Conservation (phyloP, 73 alveolate genomes). For the Paramecium tetraurelia region DNA sequence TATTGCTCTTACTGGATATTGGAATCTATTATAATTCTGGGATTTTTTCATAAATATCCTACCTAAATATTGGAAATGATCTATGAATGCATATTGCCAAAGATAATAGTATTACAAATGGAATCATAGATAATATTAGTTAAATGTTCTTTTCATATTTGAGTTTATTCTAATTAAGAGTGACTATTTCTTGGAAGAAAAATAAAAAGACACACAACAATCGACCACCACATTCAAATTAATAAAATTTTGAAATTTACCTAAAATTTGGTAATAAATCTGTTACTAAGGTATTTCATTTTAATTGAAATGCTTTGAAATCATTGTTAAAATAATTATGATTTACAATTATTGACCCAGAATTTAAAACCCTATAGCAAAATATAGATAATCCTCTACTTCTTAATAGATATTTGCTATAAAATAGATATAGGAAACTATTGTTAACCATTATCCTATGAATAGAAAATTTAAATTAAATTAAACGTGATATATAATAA, state of each 20-base stretch:
- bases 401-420: neutral
- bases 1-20: neutral
- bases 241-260: neutral
- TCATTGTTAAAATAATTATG: neutral
- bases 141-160: neutral
- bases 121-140: neutral
- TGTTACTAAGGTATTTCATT: neutral
- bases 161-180: neutral
- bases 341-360: neutral
- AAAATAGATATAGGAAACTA: neutral
- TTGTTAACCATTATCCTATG: neutral
- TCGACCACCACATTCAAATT: neutral
- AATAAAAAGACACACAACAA: neutral
- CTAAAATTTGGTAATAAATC: neutral
- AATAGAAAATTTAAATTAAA: neutral
- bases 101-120: neutral
- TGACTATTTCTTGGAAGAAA: neutral
- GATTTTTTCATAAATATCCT: neutral
- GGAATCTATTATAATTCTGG: neutral
- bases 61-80: neutral
- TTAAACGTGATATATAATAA: slow-evolving; percentile 1
- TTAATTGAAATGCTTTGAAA: neutral
- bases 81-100: neutral
- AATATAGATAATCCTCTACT: neutral
- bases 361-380: slow-evolving; percentile 28